A percentile compares a stretch with the other conserved stretches of the same genome.
phyloP scores from a whole-genome alignment of 169 alveolate genomes.

The Plasmodium coatneyi region DNA sequence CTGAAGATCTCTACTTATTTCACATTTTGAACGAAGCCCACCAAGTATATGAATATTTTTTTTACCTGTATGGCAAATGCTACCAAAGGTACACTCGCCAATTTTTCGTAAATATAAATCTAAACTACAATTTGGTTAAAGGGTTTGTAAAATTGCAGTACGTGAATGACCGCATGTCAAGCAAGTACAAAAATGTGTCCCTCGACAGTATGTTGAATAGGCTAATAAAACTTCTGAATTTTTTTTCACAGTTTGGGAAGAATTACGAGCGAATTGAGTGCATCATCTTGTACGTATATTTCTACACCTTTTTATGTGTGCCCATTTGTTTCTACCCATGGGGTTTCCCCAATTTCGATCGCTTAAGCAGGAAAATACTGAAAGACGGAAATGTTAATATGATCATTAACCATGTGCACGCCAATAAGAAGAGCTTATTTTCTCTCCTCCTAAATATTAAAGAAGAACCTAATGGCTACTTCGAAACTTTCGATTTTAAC shows the following conservation, averaged over 20 bases:
- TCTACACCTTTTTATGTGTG: slow-evolving; percentile 59
- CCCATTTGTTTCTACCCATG: slow-evolving; percentile 58
- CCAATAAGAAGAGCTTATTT: slow-evolving; percentile 21
- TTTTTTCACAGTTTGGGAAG: slow-evolving; percentile 1
- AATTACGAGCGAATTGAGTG: slow-evolving; percentile 27
- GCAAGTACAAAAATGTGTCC: slow-evolving; percentile 54
- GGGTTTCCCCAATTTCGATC: not conserved
- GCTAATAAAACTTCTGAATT: slow-evolving; percentile 35
- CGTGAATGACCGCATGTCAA: slow-evolving; percentile 2
- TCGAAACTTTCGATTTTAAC: slow-evolving; percentile 57
- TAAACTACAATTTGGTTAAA: slow-evolving; percentile 32
- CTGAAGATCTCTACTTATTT: slow-evolving; percentile 8
- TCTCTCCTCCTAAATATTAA: slow-evolving; percentile 21
- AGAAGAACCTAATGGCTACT: slow-evolving; percentile 1
- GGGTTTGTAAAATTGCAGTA: slow-evolving; percentile 24
- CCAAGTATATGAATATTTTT: slow-evolving; percentile 56
- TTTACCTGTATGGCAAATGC: slow-evolving; percentile 16
- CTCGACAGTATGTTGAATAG: slow-evolving; percentile 44
- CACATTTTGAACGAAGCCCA: slow-evolving; percentile 45
- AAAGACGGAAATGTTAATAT: slow-evolving; percentile 50
- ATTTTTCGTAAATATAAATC: slow-evolving; percentile 54
- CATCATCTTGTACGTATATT: slow-evolving; percentile 52
- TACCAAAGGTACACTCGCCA: slow-evolving; percentile 52
- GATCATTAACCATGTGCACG: slow-evolving; percentile 6
- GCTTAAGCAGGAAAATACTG: slow-evolving; percentile 44